Evolutionary conservation across 345 rosid species (phyloP), one percentile per base, ranked within the genome.

Genomic region (Aquilaria sinensis): DNA sequence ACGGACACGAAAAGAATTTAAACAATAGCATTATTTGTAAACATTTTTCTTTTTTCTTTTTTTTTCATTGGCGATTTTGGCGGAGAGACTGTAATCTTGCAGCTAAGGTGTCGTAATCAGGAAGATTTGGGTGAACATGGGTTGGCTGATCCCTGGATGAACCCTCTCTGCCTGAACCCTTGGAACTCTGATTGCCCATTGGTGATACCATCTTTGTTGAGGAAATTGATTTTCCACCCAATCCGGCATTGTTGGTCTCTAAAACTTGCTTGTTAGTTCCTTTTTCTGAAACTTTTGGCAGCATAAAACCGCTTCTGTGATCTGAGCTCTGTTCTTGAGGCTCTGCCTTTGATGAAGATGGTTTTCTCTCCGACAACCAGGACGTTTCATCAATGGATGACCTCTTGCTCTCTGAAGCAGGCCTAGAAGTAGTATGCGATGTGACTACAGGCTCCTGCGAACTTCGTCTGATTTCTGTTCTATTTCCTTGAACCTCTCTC

Each of bases 41-140:
- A 9, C 43, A 37, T 37, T 3, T 37, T 37, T 37, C 3, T 37
- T 5, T 37, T 37, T 5, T 5, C 43, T 5, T 5, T 37, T 2
- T 37, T 37, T 37, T 61, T 75, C 64, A 87, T 48, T 63, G 65
- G 14, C 65, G 79, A 65, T 72, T 75, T 54, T 67, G 69, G 47
- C 90, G 77, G 31, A 80, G 75, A 62, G 89, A 75, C 64, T 80
- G 80, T 3, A 89, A 68, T 57, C 73, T 83, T 31, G 96, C 89
- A 14, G 81, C 61, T 37, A 93, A 53, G 41, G 74, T 56, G 7
- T 93, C 97, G 31, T 74, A 84, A 59, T 93, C 98, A 2, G 97
- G 97, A 70, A 90, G 98, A 72, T 90, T 93, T 2, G 98, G 98
- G 67, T 93, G 98, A 64, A 90, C 86, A 72, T 88, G 96, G 66